Percentiles rank a stretch among this genome's conserved stretches.
phyloP scores from a whole-genome alignment of 148 eudicot genomes.

The Hydrangea macrophylla region DNA sequence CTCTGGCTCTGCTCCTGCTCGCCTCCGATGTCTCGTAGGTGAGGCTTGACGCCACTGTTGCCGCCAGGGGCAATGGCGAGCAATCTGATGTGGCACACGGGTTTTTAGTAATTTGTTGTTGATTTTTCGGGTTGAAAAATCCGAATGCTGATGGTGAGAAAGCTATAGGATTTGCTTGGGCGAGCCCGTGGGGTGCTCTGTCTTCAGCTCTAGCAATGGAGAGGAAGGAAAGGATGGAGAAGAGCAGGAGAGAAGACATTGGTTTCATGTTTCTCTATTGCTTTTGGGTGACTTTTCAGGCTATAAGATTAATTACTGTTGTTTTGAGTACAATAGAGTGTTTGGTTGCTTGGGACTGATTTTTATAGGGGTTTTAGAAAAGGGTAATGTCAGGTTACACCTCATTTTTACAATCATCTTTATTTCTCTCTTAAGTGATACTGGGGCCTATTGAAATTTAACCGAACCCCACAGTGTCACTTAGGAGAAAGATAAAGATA shows the following conservation, averaged over 20 bases:
- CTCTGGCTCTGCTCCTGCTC: too few relatives aligned
- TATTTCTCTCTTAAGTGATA: too few relatives aligned
- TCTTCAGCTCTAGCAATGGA: slow-evolving; percentile 35
- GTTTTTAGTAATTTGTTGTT: slow-evolving; percentile 15
- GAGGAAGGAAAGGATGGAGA: slow-evolving; percentile 29
- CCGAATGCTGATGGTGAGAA: slow-evolving; percentile 64
- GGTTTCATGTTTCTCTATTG: slow-evolving; percentile 9
- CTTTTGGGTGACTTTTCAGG: background rate
- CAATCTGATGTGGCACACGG: slow-evolving; percentile 34
- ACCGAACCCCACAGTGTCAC: too few relatives aligned
- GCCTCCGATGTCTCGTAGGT: too few relatives aligned
- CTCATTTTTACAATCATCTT: too few relatives aligned
- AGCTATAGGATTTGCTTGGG: slow-evolving; percentile 38
- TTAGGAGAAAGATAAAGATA: too few relatives aligned
- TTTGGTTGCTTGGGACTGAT: slow-evolving; percentile 6
- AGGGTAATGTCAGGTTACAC: too few relatives aligned
- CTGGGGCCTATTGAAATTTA: too few relatives aligned
- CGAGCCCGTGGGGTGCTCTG: slow-evolving; percentile 74
- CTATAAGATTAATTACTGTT: too few relatives aligned
- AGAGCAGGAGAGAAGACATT: slow-evolving; percentile 24
- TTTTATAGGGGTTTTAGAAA: slow-evolving; percentile 28
- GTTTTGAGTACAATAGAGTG: background rate
- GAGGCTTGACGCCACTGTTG: slow-evolving; percentile 44
- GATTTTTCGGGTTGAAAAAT: slow-evolving; percentile 60
- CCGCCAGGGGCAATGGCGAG: slow-evolving; percentile 50